Evolutionary conservation across 129 eudicot species (phyloP).

Genomic region (Lonicera japonica): DNA sequence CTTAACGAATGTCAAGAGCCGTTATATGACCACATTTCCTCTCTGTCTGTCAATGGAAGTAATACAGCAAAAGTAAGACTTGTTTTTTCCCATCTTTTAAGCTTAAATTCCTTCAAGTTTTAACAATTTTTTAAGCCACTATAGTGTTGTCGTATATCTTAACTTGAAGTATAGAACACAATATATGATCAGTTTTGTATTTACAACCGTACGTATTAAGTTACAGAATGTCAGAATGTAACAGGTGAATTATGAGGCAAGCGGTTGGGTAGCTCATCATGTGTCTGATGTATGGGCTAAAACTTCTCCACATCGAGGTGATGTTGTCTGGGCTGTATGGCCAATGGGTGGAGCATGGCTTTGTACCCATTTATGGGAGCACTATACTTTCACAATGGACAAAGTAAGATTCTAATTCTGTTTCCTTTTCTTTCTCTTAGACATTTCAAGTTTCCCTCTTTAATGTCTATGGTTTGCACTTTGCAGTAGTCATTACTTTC

Average conservation of each 20-base stretch:
- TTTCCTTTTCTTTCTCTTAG: background rate
- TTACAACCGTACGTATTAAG: constrained; percentile 20
- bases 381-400: constrained; percentile 73
- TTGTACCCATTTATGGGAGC: constrained; percentile 95
- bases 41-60: constrained; percentile 58
- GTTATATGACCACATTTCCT: constrained; percentile 58
- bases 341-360: constrained; percentile 99
- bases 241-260: constrained; percentile 78
- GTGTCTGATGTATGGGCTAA: constrained; percentile 93
- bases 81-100: constrained; percentile 9
- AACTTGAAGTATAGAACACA: no score
- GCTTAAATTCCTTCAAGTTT: background rate
- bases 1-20: constrained; percentile 85
- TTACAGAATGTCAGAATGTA: constrained; percentile 20
- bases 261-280: constrained; percentile 90
- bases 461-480: no score
- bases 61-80: constrained; percentile 71
- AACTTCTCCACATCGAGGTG: constrained; percentile 80
- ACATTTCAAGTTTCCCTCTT: no score
- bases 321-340: constrained; percentile 90
- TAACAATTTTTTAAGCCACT: no score
- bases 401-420: constrained; percentile 40
- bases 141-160: no score
- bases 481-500: no score
- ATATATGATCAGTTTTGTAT: background rate